phyloP scores from a whole-genome alignment of 2,329 filamentous ascomycete genomes.

The Ceratocystis huliohia region DNA sequence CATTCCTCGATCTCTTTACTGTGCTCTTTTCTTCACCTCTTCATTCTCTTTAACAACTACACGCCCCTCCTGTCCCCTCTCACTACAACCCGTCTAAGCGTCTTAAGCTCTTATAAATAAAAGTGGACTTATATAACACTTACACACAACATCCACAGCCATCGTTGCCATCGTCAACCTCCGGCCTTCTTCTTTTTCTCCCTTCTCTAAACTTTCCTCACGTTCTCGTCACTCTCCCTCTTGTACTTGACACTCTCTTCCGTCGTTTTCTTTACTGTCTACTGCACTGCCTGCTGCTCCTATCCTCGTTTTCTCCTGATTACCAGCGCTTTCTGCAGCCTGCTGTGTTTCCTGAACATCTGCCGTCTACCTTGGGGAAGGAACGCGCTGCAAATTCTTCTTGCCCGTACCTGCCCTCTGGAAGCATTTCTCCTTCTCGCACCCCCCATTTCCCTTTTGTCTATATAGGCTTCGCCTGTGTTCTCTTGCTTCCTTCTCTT shows the following conservation, averaged over 20 bases:
- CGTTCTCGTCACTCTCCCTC: background rate
- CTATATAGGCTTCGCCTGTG: background rate
- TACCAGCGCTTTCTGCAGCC: background rate
- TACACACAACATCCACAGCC: slow-evolving; percentile 1
- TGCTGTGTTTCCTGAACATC: background rate
- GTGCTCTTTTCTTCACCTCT: background rate
- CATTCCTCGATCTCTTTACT: background rate
- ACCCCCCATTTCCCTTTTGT: too few relatives aligned
- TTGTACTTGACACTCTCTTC: too few relatives aligned
- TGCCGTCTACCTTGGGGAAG: background rate
- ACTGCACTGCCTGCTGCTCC: too few relatives aligned
- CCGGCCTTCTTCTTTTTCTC: background rate
- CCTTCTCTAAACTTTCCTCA: background rate
- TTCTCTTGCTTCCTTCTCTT: background rate
- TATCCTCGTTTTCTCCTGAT: background rate
- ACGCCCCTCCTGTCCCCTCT: background rate
- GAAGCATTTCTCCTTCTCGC: background rate
- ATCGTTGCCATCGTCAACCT: background rate
- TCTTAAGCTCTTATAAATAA: background rate
- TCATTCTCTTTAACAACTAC: background rate
- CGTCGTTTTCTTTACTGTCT: too few relatives aligned
- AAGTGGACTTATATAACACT: slow-evolving; percentile 2
- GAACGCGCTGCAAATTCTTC: slow-evolving; percentile 9
- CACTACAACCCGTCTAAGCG: background rate
- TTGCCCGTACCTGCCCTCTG: background rate